Base-by-base conservation (phyloP, 2,329 filamentous ascomycete genomes). In the Sclerotinia spermophila region DNA sequence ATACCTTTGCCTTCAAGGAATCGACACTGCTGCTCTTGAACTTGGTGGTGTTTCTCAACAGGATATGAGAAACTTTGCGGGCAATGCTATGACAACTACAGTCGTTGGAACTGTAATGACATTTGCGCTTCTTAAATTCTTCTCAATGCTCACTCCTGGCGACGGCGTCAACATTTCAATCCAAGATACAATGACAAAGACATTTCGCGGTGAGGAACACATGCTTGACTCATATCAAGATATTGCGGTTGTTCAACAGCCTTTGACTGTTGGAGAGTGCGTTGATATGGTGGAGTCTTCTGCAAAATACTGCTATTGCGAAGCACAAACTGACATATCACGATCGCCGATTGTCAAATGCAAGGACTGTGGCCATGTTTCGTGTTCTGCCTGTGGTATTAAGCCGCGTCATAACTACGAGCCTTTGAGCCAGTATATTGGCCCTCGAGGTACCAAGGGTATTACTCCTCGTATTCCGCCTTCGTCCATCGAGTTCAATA, bases 41-140 rank as follows among this genome's bases (percentile, higher is more conserved):
- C 83, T 93, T n/a, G 89, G 86, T 0, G 84, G 85, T 13, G 89
- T 94, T 75, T 86, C 84, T 0, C 83, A 89, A 61, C 79, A 81
- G 1, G 82, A 94, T 27, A 81, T 92, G 3, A 87, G 90, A 73
- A 87, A 93, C 73, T 81, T 95, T 2, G 91, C 90, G 2, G 92
- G 92, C 0, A 95, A 96, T 78, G 92, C 92, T 0, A 95, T 95
- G 92, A 89, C 86, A 1, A 88, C 87, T 0, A 91, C 92, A 0
- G 90, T 93, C 0, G 87, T 94, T 15, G 90, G 89, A 3, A 83
- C 86, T 2, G 86, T 86, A 0, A 84, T 92, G 84, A 87, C 0
- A 78, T 94, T 1, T 84, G 88, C 51, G 69, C 76, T 8, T 76
- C 77, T 51, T 42, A 68, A 10, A 30, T 71, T 10, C 42, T 73